Evolutionary conservation across 139 green algal species (phyloP), one percentile per base, ranked within the genome.

Genomic region (Pleodorina starrii): DNA sequence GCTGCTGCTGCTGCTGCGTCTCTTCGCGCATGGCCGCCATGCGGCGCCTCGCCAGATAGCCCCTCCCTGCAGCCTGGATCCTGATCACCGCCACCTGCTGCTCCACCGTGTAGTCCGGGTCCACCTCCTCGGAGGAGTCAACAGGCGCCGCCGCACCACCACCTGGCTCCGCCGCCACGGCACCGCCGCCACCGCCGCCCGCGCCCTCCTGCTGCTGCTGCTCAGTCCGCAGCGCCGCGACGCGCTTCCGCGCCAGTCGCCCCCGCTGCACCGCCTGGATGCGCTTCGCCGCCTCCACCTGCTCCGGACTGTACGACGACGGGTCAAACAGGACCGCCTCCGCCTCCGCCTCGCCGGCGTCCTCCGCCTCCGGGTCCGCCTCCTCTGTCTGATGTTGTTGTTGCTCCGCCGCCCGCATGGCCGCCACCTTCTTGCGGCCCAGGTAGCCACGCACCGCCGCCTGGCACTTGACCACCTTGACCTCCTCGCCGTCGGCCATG

Each of bases 181-280:
- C 17, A 11, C 29, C 57, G 19, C 57, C 57, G 57, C 12, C 57
- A n/a, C 57, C 5, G 48, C 48, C 48, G 48, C 11, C 48, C 11
- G 48, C 48, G 48, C 48, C 48, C n/a, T n/a, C n/a, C n/a, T n/a
- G n/a, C n/a, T n/a, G n/a, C n/a, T n/a, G n/a, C 77, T 42, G 27
- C 36, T 29, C 29, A 17, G 71, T 11, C 16, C 14, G 83, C 23
- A 88, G 16, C 16, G 35, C 59, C 1, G 85, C 73, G 2, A 85
- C 54, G 14, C 60, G 44, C 76, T 80, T 86, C 21, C 76, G 75
- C 2, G 86, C 86, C 43, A 82, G 35, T 1, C 44, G 35, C 40
- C 76, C 75, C 5, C 86, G 86, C 76, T 81, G 60, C 43, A 48
- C 76, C 46, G 86, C 86, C 76, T 90, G 86, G 76, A 86, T 86